Evolutionary conservation across 202 grass and related monocot genomes (phyloP).

Genomic region (Musa balbisiana): DNA sequence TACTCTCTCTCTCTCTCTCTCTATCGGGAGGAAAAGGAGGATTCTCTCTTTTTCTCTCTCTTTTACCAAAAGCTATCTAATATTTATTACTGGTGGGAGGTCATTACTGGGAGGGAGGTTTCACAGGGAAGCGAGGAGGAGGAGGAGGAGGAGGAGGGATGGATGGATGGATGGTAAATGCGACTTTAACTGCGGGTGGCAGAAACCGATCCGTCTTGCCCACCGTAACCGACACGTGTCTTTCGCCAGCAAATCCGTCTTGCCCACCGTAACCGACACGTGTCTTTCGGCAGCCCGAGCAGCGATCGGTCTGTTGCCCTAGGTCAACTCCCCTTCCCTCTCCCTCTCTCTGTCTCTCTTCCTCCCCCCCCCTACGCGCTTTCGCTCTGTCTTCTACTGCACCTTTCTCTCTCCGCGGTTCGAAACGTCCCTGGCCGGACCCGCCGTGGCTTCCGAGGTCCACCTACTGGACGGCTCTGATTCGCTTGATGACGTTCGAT

Average conservation of each 20-base stretch:
- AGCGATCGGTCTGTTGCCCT: no score
- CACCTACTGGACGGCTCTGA: not conserved
- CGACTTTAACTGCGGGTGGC: conserved; percentile 6
- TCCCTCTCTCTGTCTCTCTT: not conserved
- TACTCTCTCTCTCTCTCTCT: not conserved
- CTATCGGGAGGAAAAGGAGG: not conserved
- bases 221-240: conserved; percentile 19
- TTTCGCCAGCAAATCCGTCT: conserved; percentile 12
- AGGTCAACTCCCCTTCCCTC: not conserved
- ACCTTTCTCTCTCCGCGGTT: no score
- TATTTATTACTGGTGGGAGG: conserved; percentile 7
- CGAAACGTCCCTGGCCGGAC: not conserved
- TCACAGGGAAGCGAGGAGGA: not conserved
- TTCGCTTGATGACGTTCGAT: not conserved
- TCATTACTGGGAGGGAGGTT: conserved; percentile 3
- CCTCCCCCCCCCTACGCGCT: not conserved
- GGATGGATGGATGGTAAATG: conserved; percentile 1
- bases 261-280: conserved; percentile 12
- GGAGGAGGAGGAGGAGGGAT: not conserved
- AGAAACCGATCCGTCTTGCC: conserved; percentile 3
- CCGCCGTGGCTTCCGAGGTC: not conserved
- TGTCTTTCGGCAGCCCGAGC: not conserved
- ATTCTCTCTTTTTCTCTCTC: not conserved
- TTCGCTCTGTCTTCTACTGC: not conserved
- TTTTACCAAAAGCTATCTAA: not conserved